Percentiles rank a stretch among this genome's conserved stretches.
Conservation (phyloP, 2,329 filamentous ascomycete species). For the Aureobasidium uvarum region DNA sequence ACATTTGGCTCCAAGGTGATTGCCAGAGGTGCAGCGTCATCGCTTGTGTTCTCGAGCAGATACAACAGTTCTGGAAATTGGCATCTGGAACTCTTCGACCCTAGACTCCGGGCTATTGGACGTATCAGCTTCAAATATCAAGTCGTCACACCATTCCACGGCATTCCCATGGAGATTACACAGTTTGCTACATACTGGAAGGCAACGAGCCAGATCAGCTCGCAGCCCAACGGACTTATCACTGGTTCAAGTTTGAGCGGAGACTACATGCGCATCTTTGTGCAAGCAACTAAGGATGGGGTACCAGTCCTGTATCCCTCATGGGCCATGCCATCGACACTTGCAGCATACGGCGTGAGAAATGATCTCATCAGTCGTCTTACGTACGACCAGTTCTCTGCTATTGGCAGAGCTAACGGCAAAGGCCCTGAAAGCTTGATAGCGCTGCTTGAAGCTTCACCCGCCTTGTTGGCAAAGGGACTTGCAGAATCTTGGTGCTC, state of each 20-base stretch:
- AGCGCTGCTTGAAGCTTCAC: neutral
- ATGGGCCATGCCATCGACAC: slow-evolving; percentile 60
- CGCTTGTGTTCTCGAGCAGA: slow-evolving; percentile 76
- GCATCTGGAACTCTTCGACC: slow-evolving; percentile 88
- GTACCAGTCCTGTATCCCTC: slow-evolving; percentile 82
- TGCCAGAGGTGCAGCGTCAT: slow-evolving; percentile 88
- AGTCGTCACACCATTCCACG: slow-evolving; percentile 93
- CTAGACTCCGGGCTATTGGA: slow-evolving; percentile 84
- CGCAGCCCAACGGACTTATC: slow-evolving; percentile 80
- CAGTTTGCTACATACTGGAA: slow-evolving; percentile 99
- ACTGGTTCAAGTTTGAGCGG: slow-evolving; percentile 94
- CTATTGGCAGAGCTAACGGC: slow-evolving; percentile 41
- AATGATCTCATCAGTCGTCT: slow-evolving; percentile 80
- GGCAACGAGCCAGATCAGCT: slow-evolving; percentile 88
- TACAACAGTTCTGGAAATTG: slow-evolving; percentile 74
- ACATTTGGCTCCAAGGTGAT: slow-evolving; percentile 98
- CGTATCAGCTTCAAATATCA: slow-evolving; percentile 93
- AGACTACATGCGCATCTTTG: slow-evolving; percentile 88
- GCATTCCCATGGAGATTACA: slow-evolving; percentile 90
- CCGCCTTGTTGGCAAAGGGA: slow-evolving; percentile 12
- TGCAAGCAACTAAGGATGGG: slow-evolving; percentile 86
- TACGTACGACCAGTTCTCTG: slow-evolving; percentile 68
- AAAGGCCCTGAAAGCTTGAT: slow-evolving; percentile 31
- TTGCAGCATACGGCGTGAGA: slow-evolving; percentile 66
- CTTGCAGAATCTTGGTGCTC: slow-evolving; percentile 66